phyloP scores from a whole-genome alignment of 805 yeast genomes.

The Ogataea degrootiae region DNA sequence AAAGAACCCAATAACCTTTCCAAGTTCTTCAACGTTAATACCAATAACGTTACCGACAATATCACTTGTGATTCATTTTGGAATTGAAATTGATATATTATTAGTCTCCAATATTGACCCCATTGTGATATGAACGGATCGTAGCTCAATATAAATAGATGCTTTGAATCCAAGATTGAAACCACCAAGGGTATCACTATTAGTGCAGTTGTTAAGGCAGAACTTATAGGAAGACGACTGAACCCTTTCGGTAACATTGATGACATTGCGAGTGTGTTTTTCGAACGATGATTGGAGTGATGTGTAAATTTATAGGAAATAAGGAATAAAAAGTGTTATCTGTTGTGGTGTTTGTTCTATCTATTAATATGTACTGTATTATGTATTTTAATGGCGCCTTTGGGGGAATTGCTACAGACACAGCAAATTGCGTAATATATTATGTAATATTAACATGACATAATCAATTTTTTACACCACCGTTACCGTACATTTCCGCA shows the following conservation, averaged over 20 bases:
- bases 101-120: conserved; percentile 53
- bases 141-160: conserved; percentile 37
- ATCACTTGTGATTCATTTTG: conserved; percentile 57
- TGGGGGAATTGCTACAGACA: no score
- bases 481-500: no score
- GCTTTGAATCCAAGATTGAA: conserved; percentile 42
- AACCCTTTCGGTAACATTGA: conserved; percentile 30
- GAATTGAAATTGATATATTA: conserved; percentile 46
- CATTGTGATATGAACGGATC: conserved; percentile 54
- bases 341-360: no score
- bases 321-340: no score
- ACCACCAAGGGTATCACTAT: conserved; percentile 36
- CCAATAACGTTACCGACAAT: conserved; percentile 38
- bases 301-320: no score
- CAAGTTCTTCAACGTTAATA: conserved; percentile 48
- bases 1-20: conserved; percentile 57
- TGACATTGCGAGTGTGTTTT: conserved; percentile 14
- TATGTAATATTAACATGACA: no score
- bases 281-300: not conserved
- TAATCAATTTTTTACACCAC: no score
- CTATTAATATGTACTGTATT: no score
- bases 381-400: no score
- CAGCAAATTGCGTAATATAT: no score
- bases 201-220: conserved; percentile 30
- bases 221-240: conserved; percentile 35